Evolutionary conservation across 2,329 filamentous ascomycete species (phyloP), one percentile per base, ranked within the genome.

Genomic region (Cephalotrichum gorgonifer): DNA sequence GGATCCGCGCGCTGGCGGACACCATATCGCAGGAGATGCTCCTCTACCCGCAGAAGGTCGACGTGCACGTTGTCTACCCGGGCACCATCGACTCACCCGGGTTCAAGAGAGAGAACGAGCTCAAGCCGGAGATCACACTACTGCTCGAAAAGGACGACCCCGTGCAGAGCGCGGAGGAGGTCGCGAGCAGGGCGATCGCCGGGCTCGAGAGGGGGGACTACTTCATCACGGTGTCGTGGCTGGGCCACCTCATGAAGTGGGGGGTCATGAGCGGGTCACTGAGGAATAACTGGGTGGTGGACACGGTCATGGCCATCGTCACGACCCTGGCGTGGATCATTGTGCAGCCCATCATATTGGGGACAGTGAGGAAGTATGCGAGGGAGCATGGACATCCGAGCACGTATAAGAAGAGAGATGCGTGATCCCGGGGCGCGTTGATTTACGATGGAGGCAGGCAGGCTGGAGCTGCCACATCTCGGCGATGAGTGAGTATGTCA

Each of bases 131-230:
- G 5, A 74, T 96, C 45, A 95, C 90, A 3, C 76, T 81, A 55
- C 73, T 83, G 47, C 68, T 97, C 43, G 93, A 97, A 66, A 81
- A 86, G 56, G 76, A 78, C n/a, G 93, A 98, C 62, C 84, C 83
- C 14, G 74, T 81, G 43, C 86, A 94, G 64, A 83, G 77, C 1
- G 86, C 88, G 5, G 83, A 93, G 5, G 76, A 85, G 51, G 88
- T 94, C 14, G 93, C 93, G 1, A 65, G 68, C 4, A 72, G 71
- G 8, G 74, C 87, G 1, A 81, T 98, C 47, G 68, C 69, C 41
- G 87, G 85, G 0, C 68, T 98, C 42, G 89, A 97, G 64, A 79
- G 69, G 31, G 93, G 91, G 0, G 73, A 93, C 23, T 91, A 87
- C 63, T 74, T 88, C 58, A 78, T 95, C 42, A 84, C 87, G 0